Evolutionary conservation across 2,329 filamentous ascomycete species (phyloP), one percentile per base, ranked within the genome.

Genomic region (Epichloe typhina): DNA sequence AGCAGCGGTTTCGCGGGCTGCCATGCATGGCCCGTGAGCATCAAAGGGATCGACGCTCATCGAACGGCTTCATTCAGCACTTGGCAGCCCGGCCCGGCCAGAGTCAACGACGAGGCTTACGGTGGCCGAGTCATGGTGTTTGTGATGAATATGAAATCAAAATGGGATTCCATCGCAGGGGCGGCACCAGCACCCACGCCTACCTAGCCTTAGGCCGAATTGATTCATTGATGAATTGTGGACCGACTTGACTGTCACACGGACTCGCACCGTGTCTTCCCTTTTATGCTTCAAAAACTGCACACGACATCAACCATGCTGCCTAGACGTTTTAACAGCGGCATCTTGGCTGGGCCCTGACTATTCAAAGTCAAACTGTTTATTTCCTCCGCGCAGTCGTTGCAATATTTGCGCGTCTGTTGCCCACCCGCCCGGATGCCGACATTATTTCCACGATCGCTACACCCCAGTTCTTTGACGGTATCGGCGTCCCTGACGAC

Each of bases 381-480:
- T 4, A 42, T 12, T 17, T 38, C 40, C 9, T 23, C 19, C 19
- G 38, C 26, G 38, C 38, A 49, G 31, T 12, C 38, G 12, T 42
- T 12, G 39, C 47, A 11, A 19, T 35, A 5, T 36, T 19, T 13
- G 41, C 38, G 37, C 19, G 35, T 23, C 37, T 46, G 55, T 55
- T 49, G 55, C 61, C 41, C 38, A 47, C 53, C 53, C 51, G 61
- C 52, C 55, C 60, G 63, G 55, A 66, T 66, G 63, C 57, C 58
- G 56, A 55, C 55, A 57, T 56, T 55, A 58, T 60, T 61, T 55
- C 54, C 58, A 54, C 61, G 59, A 51, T 60, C 61, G 59, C 55
- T 64, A 49, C 55, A 59, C 49, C 55, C 59, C 45, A 55, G 58
- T 52, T 51, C 52, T 47, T 47, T 61, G 50, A 56, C 47, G 52